Percentiles rank a stretch among this genome's conserved stretches.
These are phyloP conservation scores for Salvia rosmarinus DNA, from an alignment of 257 asterid genomes.

Conservation along the genomic window DNA sequence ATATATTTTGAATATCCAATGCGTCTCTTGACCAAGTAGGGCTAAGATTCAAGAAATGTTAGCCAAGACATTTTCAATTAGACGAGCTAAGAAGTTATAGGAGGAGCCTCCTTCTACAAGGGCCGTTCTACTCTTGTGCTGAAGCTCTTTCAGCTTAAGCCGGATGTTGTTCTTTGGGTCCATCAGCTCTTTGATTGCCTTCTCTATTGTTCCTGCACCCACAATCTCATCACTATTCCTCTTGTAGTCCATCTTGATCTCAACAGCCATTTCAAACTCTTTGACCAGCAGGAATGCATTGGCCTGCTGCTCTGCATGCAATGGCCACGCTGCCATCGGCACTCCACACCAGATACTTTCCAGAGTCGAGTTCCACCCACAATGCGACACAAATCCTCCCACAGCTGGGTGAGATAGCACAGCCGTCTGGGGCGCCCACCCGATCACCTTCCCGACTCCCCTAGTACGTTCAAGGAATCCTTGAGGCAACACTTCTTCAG, in stretches of 20 bases:
- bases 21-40: too few relatives aligned
- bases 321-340: slow-evolving; percentile 50
- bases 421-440: slow-evolving; percentile 50
- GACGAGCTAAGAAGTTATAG: slow-evolving; percentile 15
- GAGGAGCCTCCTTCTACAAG: slow-evolving; percentile 38
- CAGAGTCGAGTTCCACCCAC: slow-evolving; percentile 32
- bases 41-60: not conserved
- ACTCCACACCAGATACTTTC: slow-evolving; percentile 53
- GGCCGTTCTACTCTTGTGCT: slow-evolving; percentile 27
- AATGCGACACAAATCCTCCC: slow-evolving; percentile 56
- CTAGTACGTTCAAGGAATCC: slow-evolving; percentile 40
- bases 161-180: slow-evolving; percentile 24
- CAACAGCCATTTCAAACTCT: slow-evolving; percentile 42
- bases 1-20: too few relatives aligned
- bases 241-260: slow-evolving; percentile 42
- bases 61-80: not conserved
- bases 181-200: slow-evolving; percentile 35
- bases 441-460: slow-evolving; percentile 43
- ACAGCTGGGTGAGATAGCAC: slow-evolving; percentile 42
- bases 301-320: slow-evolving; percentile 45
- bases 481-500: slow-evolving; percentile 31
- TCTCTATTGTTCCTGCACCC: slow-evolving; percentile 27
- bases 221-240: slow-evolving; percentile 6
- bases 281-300: slow-evolving; percentile 47
- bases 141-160: slow-evolving; percentile 26